phyloP scores from a whole-genome alignment of 2,329 filamentous ascomycete species.

The Cladosporium colombiae region DNA sequence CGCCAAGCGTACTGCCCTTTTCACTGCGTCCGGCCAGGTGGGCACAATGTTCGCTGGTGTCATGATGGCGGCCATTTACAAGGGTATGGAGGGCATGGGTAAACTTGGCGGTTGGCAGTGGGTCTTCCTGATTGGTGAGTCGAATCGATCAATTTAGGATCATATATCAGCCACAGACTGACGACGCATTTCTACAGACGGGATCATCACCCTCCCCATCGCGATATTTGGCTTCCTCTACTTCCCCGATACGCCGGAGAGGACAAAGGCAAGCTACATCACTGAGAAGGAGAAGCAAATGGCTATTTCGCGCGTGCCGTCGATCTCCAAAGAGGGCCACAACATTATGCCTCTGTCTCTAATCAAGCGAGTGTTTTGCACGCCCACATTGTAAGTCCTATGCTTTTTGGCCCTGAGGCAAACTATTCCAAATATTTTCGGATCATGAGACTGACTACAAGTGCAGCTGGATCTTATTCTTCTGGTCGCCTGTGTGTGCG shows the following conservation, averaged over 20 bases:
- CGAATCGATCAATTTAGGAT: background rate
- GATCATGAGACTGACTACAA: background rate
- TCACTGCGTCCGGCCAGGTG: conserved; percentile 60
- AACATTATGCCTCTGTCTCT: conserved; percentile 7
- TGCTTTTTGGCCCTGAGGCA: background rate
- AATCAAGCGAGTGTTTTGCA: conserved; percentile 1
- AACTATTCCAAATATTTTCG: background rate
- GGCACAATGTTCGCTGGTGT: conserved; percentile 65
- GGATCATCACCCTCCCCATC: conserved; percentile 58
- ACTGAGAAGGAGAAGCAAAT: conserved; percentile 28
- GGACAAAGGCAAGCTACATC: conserved; percentile 53
- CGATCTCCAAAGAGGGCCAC: background rate
- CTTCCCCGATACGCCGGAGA: conserved; percentile 55
- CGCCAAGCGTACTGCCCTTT: conserved; percentile 62
- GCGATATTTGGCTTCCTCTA: conserved; percentile 57
- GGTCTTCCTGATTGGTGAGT: conserved; percentile 57
- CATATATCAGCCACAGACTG: background rate
- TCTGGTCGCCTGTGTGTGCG: conserved; percentile 41
- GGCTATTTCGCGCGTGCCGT: background rate
- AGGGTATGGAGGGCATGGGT: conserved; percentile 47
- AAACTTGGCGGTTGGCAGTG: conserved; percentile 60
- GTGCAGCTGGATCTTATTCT: conserved; percentile 42
- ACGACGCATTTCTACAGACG: conserved; percentile 35
- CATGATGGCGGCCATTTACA: conserved; percentile 57
- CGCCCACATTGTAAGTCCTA: background rate